Evolutionary conservation across 1,139 yeast genomes (phyloP), one percentile per base, ranked within the genome.

Genomic region (Magnusiomyces suaveolens): DNA sequence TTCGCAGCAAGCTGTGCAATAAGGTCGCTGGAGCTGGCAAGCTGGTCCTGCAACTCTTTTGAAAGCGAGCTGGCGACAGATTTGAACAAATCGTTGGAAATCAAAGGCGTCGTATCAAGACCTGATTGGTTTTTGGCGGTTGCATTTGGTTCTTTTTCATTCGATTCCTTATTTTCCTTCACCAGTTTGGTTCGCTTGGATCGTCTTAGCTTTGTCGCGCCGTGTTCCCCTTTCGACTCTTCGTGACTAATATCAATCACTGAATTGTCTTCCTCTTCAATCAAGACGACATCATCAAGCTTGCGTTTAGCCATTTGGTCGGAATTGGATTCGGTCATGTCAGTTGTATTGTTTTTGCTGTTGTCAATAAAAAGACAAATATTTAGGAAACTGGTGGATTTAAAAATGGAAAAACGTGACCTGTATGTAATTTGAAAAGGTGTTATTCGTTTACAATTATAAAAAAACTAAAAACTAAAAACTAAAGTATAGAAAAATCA

Each of bases 1-100:
- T 55, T 52, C n/a, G 50, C 41, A 1, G 55, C 57, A 12, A 55
- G 46, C 26, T 41, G 20, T 23, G 51, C 47, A 18, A 55, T 55
- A 24, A 52, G 33, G 18, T 50, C 53, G 12, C 50, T 46, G 8
- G 55, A 53, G 23, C 33, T 24, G 10, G 50, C 23, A 4, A 53
- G 25, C 32, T 49, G 52, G 8, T 24, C 39, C 12, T 25, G 44
- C 20, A 53, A 6, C 10, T 49, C 55, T 21, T 50, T 50, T 6
- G 55, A 38, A 12, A 53, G 33, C 2, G 52, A 50, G 21, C 50
- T 41, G 4, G 44, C 25, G 16, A 41, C 44, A 41, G 44, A 41
- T 21, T 41, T 18, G 25, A 41, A 21, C 25, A 41, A 41, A 21
- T 41, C 44, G 20, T 18, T 6, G 4, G 23, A 8, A 41, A 41